These are phyloP conservation scores for Phytophthora foliorum DNA, from an alignment of 352 stramenopile species.

Conservation along the genomic window DNA sequence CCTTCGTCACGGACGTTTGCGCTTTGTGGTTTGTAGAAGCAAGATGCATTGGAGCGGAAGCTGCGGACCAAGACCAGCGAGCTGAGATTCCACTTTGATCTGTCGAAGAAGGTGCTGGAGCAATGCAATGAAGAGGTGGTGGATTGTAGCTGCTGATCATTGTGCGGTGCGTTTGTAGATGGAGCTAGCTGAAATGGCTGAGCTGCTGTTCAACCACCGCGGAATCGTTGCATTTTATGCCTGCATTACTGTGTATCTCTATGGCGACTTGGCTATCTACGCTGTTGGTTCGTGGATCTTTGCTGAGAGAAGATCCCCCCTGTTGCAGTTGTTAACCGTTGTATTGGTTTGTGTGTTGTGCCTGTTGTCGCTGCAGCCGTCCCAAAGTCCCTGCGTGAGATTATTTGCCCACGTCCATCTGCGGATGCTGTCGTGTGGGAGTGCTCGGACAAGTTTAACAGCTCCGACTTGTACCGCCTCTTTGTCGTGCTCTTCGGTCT, in stretches of 20 bases:
- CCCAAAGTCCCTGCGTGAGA: slow-evolving; percentile 88
- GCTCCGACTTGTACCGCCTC: slow-evolving; percentile 84
- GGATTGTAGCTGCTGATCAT: not conserved
- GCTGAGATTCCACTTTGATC: slow-evolving; percentile 66
- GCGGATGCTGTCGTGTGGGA: slow-evolving; percentile 62
- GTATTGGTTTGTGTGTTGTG: not conserved
- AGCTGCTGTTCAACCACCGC: slow-evolving; percentile 74
- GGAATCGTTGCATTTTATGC: slow-evolving; percentile 84
- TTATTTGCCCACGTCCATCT: slow-evolving; percentile 78
- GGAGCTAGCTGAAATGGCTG: slow-evolving; percentile 87
- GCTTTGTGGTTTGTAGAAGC: slow-evolving; percentile 45
- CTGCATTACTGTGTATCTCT: slow-evolving; percentile 86
- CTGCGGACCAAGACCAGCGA: slow-evolving; percentile 47
- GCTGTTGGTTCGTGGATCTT: slow-evolving; percentile 72
- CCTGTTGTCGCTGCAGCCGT: slow-evolving; percentile 56
- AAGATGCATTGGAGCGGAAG: slow-evolving; percentile 66
- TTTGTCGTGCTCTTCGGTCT: slow-evolving; percentile 83
- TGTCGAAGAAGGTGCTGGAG: slow-evolving; percentile 74
- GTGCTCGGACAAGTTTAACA: slow-evolving; percentile 77
- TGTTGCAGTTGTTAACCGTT: slow-evolving; percentile 3
- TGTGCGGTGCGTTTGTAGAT: slow-evolving; percentile 50
- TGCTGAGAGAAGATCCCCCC: not conserved
- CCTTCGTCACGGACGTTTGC: slow-evolving; percentile 32
- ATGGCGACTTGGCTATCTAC: slow-evolving; percentile 90
- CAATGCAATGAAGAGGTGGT: not conserved